Evolutionary conservation across 768 basidiomycete genomes (phyloP).

Genomic region (Podaxis carcinomalis): DNA sequence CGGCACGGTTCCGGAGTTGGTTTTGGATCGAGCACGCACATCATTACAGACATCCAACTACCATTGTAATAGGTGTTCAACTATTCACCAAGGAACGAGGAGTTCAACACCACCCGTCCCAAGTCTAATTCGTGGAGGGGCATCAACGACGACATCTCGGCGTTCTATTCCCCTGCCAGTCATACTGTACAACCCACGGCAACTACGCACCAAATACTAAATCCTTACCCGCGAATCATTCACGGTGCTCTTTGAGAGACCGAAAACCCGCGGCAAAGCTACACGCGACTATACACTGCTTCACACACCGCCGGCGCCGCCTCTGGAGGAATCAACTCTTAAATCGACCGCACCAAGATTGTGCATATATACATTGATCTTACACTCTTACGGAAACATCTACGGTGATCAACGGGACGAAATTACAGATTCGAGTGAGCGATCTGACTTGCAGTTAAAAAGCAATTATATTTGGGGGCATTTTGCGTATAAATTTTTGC

Average conservation of each 20-base stretch:
- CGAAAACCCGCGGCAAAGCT: background rate
- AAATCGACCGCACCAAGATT: background rate
- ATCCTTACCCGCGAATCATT: background rate
- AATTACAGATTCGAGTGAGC: background rate
- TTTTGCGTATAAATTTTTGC: background rate
- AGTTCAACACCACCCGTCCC: too few relatives aligned
- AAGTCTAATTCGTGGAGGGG: too few relatives aligned
- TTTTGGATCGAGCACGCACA: background rate
- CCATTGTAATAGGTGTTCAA: too few relatives aligned
- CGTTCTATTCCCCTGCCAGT: too few relatives aligned
- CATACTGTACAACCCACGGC: too few relatives aligned
- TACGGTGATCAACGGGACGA: background rate
- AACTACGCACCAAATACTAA: too few relatives aligned
- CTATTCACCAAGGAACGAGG: too few relatives aligned
- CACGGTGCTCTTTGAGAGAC: background rate
- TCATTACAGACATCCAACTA: too few relatives aligned
- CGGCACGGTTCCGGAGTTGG: background rate
- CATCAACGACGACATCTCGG: too few relatives aligned
- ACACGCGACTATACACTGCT: background rate
- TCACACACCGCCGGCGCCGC: background rate
- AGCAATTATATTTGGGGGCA: background rate
- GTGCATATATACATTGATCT: background rate
- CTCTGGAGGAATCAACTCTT: background rate
- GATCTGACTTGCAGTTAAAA: background rate
- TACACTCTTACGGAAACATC: background rate